Conservation (phyloP, 805 yeast species). For the Saturnispora galanensis region DNA sequence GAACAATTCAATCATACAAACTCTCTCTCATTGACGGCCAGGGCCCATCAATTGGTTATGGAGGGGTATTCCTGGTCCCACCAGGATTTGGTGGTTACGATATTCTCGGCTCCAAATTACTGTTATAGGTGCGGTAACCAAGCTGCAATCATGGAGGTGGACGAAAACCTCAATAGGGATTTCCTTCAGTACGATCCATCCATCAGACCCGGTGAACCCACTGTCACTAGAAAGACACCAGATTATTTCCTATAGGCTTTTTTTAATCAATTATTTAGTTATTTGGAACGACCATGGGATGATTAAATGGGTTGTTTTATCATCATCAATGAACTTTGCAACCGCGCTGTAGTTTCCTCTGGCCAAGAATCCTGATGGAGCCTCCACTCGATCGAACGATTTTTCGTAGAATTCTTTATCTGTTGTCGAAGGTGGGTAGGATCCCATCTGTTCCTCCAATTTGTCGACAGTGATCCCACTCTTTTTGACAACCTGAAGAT, state of each 20-base stretch:
- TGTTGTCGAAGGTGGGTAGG: conserved; percentile 80
- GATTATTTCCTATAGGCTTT: conserved; percentile 75
- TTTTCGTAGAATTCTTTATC: conserved; percentile 72
- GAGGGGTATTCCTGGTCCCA: conserved; percentile 95
- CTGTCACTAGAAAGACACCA: conserved; percentile 93
- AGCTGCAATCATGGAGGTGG: conserved; percentile 97
- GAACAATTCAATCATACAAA: conserved; percentile 91
- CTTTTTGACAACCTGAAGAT: conserved; percentile 75
- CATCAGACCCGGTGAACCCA: conserved; percentile 96
- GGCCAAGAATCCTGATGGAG: conserved; percentile 83
- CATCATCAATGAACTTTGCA: conserved; percentile 82
- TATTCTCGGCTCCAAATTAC: conserved; percentile 91
- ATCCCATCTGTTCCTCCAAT: conserved; percentile 79
- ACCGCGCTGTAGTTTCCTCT: conserved; percentile 78
- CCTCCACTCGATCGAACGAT: conserved; percentile 66
- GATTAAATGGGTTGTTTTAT: conserved; percentile 58
- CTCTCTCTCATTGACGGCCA: conserved; percentile 72
- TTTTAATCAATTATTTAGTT: conserved; percentile 35
- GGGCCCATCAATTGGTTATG: conserved; percentile 98
- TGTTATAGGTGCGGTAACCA: conserved; percentile 97
- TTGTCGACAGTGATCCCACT: conserved; percentile 83
- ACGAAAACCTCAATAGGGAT: conserved; percentile 84
- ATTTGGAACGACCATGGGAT: conserved; percentile 84
- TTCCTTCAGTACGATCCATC: conserved; percentile 94
- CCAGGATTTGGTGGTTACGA: conserved; percentile 88